Conservation (phyloP, 2,329 filamentous ascomycete species). For the Penicillium sumatraense region DNA sequence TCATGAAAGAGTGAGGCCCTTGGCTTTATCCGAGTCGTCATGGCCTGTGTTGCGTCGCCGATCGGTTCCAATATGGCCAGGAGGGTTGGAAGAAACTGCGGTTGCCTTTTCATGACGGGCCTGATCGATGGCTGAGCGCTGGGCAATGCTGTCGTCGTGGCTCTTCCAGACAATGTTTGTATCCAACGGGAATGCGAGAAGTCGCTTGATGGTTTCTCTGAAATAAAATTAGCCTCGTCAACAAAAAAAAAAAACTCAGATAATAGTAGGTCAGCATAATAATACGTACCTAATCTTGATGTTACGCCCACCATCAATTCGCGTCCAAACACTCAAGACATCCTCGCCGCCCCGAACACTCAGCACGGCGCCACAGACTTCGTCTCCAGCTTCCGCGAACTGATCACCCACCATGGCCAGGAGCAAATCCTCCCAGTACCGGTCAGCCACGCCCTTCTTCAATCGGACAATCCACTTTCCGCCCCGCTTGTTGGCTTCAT, state of each 20-base stretch:
- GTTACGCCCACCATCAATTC: conserved; percentile 88
- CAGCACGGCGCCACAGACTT: conserved; percentile 92
- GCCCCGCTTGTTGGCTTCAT: conserved; percentile 92
- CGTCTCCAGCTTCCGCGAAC: conserved; percentile 88
- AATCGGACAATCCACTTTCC: conserved; percentile 97
- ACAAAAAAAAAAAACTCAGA: neutral
- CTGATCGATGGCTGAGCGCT: conserved; percentile 87
- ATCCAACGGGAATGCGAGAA: conserved; percentile 82
- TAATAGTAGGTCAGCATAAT: neutral
- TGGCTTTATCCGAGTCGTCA: conserved; percentile 52
- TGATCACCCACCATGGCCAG: conserved; percentile 92
- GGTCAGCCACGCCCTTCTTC: conserved; percentile 95
- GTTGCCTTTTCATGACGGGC: conserved; percentile 80
- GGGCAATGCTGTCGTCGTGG: conserved; percentile 93
- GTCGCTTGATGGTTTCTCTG: conserved; percentile 91
- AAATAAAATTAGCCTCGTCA: conserved; percentile 17
- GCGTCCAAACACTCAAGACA: conserved; percentile 96
- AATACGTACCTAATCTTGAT: conserved; percentile 85
- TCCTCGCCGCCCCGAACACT: conserved; percentile 96
- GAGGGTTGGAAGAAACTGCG: conserved; percentile 37
- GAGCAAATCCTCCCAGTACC: conserved; percentile 95
- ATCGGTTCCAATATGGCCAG: conserved; percentile 41
- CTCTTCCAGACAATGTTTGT: conserved; percentile 95
- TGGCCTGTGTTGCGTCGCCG: conserved; percentile 46
- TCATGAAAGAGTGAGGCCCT: conserved; percentile 40